These are phyloP conservation scores for Ocimum tenuiflorum DNA, from an alignment of 257 asterid species.

Conservation along the genomic window DNA sequence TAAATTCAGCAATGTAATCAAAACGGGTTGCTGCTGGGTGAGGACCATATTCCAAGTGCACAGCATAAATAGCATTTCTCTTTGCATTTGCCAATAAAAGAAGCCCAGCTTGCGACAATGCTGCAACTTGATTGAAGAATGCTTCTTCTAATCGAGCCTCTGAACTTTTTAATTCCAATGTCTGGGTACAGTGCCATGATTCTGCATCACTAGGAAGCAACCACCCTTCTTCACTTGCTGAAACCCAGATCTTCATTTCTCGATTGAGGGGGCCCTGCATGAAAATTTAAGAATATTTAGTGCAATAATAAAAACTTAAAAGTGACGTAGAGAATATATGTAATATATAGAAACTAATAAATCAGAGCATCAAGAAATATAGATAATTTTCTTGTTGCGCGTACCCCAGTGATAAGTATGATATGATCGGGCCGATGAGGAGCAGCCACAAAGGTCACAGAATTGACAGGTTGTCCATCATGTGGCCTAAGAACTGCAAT, in stretches of 20 bases:
- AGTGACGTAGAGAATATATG: conserved; percentile 26
- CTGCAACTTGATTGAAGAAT: conserved; percentile 93
- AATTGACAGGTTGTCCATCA: conserved; percentile 91
- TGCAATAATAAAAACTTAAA: not conserved
- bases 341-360: not conserved
- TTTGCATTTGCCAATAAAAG: conserved; percentile 90
- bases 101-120: conserved; percentile 78
- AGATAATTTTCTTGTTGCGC: not conserved
- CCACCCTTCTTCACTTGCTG: conserved; percentile 97
- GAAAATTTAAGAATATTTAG: conserved; percentile 21
- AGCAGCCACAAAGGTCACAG: conserved; percentile 88
- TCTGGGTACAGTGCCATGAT: conserved; percentile 86
- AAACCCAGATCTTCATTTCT: conserved; percentile 83
- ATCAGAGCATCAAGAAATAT: not conserved
- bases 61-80: conserved; percentile 89
- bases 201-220: conserved; percentile 89
- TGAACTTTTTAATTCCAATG: conserved; percentile 71
- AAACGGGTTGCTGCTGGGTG: conserved; percentile 71
- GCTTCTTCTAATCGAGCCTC: conserved; percentile 62
- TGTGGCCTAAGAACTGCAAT: conserved; percentile 89
- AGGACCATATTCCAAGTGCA: conserved; percentile 86
- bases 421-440: conserved; percentile 88
- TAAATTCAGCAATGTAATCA: conserved; percentile 87
- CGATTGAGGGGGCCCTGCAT: conserved; percentile 83
- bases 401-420: conserved; percentile 95